These are phyloP conservation scores for Blechomonas ayalai DNA, from an alignment of 208 protist genomes.

Conservation along the genomic window DNA sequence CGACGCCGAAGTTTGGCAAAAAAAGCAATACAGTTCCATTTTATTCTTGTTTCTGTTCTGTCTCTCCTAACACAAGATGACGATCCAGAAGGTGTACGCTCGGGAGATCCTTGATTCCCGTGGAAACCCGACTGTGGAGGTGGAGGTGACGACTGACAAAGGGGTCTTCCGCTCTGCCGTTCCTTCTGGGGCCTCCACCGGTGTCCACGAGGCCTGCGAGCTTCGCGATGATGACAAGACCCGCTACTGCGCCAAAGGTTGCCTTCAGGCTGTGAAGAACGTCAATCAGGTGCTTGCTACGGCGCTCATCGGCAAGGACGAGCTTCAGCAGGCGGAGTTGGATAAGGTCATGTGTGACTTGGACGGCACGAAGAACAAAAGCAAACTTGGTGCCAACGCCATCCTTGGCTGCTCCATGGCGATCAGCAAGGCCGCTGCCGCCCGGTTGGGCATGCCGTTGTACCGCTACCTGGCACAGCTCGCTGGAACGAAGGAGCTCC, in stretches of 20 bases:
- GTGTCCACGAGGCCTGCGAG: slow-evolving; percentile 97
- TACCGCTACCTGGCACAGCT: slow-evolving; percentile 95
- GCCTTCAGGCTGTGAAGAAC: slow-evolving; percentile 94
- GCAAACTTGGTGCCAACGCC: slow-evolving; percentile 97
- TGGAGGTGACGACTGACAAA: slow-evolving; percentile 94
- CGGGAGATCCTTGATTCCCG: slow-evolving; percentile 88
- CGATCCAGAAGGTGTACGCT: slow-evolving; percentile 82
- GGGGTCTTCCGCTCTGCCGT: slow-evolving; percentile 96
- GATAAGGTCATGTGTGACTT: slow-evolving; percentile 93
- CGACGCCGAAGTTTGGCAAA: too few species aligned
- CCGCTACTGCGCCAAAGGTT: slow-evolving; percentile 96
- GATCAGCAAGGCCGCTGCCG: slow-evolving; percentile 94
- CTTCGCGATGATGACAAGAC: slow-evolving; percentile 95
- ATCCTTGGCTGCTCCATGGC: slow-evolving; percentile 98
- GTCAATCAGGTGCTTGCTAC: slow-evolving; percentile 94
- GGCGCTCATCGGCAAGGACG: slow-evolving; percentile 91
- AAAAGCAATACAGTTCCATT: not conserved
- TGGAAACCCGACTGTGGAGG: slow-evolving; percentile 91
- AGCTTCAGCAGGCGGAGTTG: slow-evolving; percentile 84
- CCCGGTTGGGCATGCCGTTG: slow-evolving; percentile 83
- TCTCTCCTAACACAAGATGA: slow-evolving; percentile 21
- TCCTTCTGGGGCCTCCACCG: slow-evolving; percentile 98
- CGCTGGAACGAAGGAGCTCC: slow-evolving; percentile 77
- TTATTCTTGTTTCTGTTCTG: not conserved
- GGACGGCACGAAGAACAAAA: slow-evolving; percentile 98